Evolutionary conservation across 2,329 filamentous ascomycete genomes (phyloP).

Genomic region (Lachnellula arida): DNA sequence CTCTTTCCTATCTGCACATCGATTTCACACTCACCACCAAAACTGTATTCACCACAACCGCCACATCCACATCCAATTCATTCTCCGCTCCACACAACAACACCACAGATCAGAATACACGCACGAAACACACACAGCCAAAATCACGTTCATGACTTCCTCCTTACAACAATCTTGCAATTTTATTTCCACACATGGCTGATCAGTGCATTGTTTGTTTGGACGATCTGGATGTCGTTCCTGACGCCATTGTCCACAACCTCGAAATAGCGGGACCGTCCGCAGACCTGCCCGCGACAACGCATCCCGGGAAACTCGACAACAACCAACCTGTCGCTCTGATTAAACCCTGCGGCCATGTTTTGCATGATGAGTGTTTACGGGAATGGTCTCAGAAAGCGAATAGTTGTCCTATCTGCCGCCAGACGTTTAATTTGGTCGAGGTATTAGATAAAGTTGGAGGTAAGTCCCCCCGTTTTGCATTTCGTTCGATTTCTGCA

Average conservation of each 20-base stretch:
- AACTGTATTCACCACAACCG: not conserved
- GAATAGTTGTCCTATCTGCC: constrained; percentile 97
- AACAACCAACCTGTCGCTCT: constrained; percentile 43
- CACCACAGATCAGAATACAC: not conserved
- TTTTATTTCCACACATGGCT: constrained; percentile 35
- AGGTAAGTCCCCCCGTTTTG: constrained; percentile 52
- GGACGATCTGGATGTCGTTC: constrained; percentile 46
- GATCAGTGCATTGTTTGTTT: constrained; percentile 69
- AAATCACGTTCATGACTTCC: constrained; percentile 28
- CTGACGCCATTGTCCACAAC: constrained; percentile 18
- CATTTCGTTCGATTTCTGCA: not conserved
- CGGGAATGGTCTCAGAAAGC: constrained; percentile 93
- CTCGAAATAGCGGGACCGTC: constrained; percentile 18
- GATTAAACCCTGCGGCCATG: constrained; percentile 77
- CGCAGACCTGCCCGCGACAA: constrained; percentile 16
- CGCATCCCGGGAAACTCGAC: constrained; percentile 20
- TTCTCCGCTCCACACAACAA: not conserved
- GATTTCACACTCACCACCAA: not conserved
- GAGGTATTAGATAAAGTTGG: constrained; percentile 75
- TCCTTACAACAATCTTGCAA: constrained; percentile 17
- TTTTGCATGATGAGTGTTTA: constrained; percentile 88
- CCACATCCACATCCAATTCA: not conserved
- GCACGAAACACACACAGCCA: not conserved
- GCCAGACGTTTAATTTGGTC: constrained; percentile 84
- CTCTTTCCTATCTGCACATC: not conserved